Conservation (phyloP, 1,284 basidiomycete genomes). For the Takashimella tepidaria region DNA sequence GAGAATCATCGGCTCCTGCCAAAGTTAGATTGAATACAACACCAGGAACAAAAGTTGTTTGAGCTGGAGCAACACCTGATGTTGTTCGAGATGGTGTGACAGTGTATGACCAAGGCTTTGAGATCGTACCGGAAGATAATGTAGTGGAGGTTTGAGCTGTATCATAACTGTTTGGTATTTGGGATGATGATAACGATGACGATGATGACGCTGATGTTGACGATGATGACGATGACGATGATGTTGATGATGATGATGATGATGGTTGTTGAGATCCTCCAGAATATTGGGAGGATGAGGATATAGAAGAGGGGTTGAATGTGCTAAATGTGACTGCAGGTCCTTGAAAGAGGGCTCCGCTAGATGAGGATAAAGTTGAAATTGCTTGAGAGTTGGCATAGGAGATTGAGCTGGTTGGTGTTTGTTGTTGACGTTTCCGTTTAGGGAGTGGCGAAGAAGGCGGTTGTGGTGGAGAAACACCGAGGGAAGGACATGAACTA, state of each 20-base stretch:
- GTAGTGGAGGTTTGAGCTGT: background rate
- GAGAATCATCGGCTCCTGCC: conserved; percentile 25
- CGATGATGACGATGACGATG: background rate
- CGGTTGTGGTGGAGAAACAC: background rate
- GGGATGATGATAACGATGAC: background rate
- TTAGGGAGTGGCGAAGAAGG: background rate
- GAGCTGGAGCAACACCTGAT: conserved; percentile 11
- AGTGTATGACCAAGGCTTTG: conserved; percentile 14
- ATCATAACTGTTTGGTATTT: background rate
- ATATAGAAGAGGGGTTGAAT: background rate
- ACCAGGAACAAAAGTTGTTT: conserved; percentile 34
- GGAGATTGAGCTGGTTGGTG: background rate
- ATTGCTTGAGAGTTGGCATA: background rate
- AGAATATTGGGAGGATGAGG: background rate
- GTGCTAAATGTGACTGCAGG: background rate
- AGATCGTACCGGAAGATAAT: background rate
- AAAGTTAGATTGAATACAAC: conserved; percentile 34
- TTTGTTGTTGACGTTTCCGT: background rate
- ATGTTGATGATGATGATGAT: background rate
- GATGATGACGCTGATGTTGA: background rate
- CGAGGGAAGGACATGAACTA: background rate
- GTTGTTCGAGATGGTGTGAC: conserved; percentile 10
- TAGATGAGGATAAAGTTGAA: background rate
- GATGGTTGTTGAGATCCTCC: background rate
- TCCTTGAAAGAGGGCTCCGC: background rate